Evolutionary conservation across 2,329 filamentous ascomycete species (phyloP).

Genomic region (Trichoderma cornu-damae): DNA sequence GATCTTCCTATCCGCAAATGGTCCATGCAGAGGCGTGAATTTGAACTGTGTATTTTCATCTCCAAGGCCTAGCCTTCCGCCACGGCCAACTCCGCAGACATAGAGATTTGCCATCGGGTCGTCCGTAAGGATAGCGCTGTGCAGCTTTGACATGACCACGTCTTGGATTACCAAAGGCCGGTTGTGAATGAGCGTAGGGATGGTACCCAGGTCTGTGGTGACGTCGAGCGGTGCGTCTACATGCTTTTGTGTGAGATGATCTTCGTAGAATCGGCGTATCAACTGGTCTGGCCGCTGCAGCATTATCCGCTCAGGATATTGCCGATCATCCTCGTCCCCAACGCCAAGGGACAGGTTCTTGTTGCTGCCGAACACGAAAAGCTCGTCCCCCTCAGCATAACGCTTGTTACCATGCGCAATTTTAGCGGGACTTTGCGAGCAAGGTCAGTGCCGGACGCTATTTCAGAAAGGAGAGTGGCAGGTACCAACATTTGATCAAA

Average conservation of each 20-base stretch:
- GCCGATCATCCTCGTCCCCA: slow-evolving; percentile 91
- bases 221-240: slow-evolving; percentile 26
- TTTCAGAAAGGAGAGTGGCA: background rate
- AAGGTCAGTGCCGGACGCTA: background rate
- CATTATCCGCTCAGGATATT: slow-evolving; percentile 80
- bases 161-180: slow-evolving; percentile 73
- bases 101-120: slow-evolving; percentile 89
- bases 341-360: slow-evolving; percentile 90
- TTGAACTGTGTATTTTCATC: slow-evolving; percentile 86
- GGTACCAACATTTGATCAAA: slow-evolving; percentile 29
- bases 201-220: slow-evolving; percentile 41
- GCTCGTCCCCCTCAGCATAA: slow-evolving; percentile 61
- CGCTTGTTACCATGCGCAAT: background rate
- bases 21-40: slow-evolving; percentile 75
- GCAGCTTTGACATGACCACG: slow-evolving; percentile 82
- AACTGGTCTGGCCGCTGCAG: slow-evolving; percentile 74
- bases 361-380: slow-evolving; percentile 94
- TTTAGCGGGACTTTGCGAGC: background rate
- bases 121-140: slow-evolving; percentile 80
- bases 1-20: slow-evolving; percentile 69
- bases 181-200: slow-evolving; percentile 69
- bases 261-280: slow-evolving; percentile 65
- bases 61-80: slow-evolving; percentile 81
- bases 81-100: slow-evolving; percentile 85
- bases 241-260: slow-evolving; percentile 52